These are phyloP conservation scores for Coriolopsis trogii DNA, from an alignment of 1,284 basidiomycete species.

Conservation along the genomic window DNA sequence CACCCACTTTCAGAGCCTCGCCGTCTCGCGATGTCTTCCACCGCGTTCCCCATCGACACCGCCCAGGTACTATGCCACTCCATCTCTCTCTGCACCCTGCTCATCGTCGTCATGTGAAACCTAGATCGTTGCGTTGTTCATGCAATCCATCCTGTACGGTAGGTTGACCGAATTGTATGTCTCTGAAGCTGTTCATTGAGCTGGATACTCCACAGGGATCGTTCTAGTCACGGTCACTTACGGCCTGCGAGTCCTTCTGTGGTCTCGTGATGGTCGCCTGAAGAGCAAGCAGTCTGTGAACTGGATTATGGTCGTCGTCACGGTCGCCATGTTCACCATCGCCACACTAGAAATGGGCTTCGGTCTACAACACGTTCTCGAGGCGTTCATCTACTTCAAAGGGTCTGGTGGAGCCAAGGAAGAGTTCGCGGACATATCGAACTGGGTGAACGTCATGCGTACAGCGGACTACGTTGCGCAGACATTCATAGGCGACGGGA, in stretches of 20 bases:
- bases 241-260: slow-evolving; percentile 4
- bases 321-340: slow-evolving; percentile 14
- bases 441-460: slow-evolving; percentile 31
- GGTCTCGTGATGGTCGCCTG: neutral
- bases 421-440: slow-evolving; percentile 27
- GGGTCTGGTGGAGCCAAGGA: slow-evolving; percentile 25
- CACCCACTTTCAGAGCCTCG: too few species aligned
- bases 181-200: too few species aligned
- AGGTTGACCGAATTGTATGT: too few species aligned
- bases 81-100: too few species aligned
- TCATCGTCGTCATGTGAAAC: too few species aligned
- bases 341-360: slow-evolving; percentile 29
- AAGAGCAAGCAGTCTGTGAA: neutral
- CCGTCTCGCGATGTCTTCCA: too few species aligned
- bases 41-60: too few species aligned
- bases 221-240: neutral
- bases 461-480: slow-evolving; percentile 18
- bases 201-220: too few species aligned
- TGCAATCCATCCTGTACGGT: too few species aligned
- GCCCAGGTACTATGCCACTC: too few species aligned
- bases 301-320: slow-evolving; percentile 8
- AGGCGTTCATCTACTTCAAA: slow-evolving; percentile 29
- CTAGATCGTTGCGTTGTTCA: too few species aligned
- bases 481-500: slow-evolving; percentile 28
- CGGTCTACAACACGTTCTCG: slow-evolving; percentile 28